Evolutionary conservation across 148 eudicot species (phyloP).

Genomic region (Selenicereus undatus): DNA sequence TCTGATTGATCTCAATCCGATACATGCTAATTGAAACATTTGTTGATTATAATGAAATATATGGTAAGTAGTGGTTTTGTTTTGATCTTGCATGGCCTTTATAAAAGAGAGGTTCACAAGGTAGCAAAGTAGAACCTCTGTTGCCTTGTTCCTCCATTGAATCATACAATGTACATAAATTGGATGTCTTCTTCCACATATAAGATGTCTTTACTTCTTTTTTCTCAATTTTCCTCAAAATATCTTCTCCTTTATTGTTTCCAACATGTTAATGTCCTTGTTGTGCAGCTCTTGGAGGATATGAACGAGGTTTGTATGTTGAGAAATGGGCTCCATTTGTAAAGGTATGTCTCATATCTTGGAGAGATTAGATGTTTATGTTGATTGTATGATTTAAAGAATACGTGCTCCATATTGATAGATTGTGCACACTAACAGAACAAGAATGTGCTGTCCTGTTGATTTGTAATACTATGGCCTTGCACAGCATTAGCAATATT

Average conservation of each 20-base stretch:
- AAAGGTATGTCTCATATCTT: slow-evolving; percentile 54
- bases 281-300: slow-evolving; percentile 86
- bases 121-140: neutral
- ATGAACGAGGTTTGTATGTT: slow-evolving; percentile 70
- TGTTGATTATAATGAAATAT: neutral
- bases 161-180: neutral
- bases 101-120: neutral
- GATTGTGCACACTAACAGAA: neutral
- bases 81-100: neutral
- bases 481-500: neutral
- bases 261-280: neutral
- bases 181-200: too few relatives aligned
- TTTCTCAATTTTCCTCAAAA: neutral
- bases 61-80: neutral
- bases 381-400: neutral
- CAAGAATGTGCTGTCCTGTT: neutral
- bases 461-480: neutral
- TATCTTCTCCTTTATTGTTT: neutral
- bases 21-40: neutral
- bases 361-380: neutral
- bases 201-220: neutral
- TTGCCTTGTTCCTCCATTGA: neutral
- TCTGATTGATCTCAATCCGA: too few relatives aligned
- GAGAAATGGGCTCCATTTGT: slow-evolving; percentile 99
- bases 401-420: neutral